Evolutionary conservation across 495 filamentous ascomycete genomes (phyloP).

Genomic region (Lepraria neglecta): DNA sequence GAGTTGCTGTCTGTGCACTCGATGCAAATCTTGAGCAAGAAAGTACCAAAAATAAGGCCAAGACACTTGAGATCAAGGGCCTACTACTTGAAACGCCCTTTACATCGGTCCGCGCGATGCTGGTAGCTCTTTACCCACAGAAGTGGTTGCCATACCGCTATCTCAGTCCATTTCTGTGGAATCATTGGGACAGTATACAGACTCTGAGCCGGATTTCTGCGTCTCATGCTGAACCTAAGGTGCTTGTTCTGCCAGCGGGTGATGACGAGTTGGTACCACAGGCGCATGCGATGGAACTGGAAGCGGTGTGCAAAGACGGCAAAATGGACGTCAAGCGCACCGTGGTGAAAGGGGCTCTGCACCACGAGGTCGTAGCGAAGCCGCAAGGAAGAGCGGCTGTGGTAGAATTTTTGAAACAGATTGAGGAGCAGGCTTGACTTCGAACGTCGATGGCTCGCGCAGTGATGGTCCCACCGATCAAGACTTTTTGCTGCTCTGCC

Average conservation of each 20-base stretch:
- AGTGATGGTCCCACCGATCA: background rate
- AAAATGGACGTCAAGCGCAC: constrained; percentile 32
- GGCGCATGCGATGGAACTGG: constrained; percentile 48
- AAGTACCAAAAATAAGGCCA: background rate
- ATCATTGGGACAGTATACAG: constrained; percentile 44
- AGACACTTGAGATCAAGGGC: constrained; percentile 36
- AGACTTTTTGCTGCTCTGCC: background rate
- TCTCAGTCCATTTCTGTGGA: constrained; percentile 49
- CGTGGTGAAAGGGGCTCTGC: constrained; percentile 45
- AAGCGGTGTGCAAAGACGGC: constrained; percentile 31
- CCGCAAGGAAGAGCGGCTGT: constrained; percentile 40
- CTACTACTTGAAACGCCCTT: constrained; percentile 75
- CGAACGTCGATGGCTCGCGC: background rate
- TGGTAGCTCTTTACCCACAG: constrained; percentile 69
- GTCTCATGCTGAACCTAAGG: constrained; percentile 16
- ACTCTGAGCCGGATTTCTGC: constrained; percentile 36
- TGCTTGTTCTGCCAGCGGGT: constrained; percentile 57
- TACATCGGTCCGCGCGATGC: constrained; percentile 63
- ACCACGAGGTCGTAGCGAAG: constrained; percentile 44
- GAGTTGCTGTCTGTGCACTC: constrained; percentile 47
- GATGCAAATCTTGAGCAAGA: constrained; percentile 37
- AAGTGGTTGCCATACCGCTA: constrained; percentile 75
- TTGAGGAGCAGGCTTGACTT: background rate
- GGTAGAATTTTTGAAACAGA: constrained; percentile 24
- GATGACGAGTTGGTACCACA: constrained; percentile 64